Base-by-base conservation (phyloP, 257 asterid genomes). In the Solanum medicagineum region DNA sequence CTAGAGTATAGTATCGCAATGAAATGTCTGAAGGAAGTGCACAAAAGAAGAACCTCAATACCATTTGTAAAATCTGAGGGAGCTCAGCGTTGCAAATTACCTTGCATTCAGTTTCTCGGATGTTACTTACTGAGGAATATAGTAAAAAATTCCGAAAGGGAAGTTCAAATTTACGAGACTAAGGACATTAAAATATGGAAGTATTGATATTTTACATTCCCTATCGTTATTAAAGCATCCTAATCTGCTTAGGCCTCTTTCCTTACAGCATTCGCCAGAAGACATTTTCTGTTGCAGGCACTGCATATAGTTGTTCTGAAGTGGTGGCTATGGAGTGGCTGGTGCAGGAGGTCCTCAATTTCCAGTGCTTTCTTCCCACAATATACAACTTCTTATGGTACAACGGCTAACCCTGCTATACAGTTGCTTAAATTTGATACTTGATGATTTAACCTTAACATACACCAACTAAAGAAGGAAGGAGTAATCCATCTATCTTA, bases 241-340 rank as follows among this genome's bases (percentile, higher is more conserved):
- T 29, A 29, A 53, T 51, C 16, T 79, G 45, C 49, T 51, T 29
- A 79, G 11, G 17, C 17, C 49, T 36, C 65, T 79, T 79, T 16
- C 45, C 16, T 88, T 84, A 89, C 97, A 97, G 98, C 66, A 80
- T 93, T 17, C 86, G 89, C 73, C 90, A 88, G 86, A 91, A 90
- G 92, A 86, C 91, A 42, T 94, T 95, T 86, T 59, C 79, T 17
- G 91, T 94, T 70, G 98, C 93, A 89, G 88, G 89, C 90, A 89
- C 86, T 70, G 84, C 86, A 56, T 95, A 97, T 84, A 86, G 89
- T 87, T 91, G 98, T 84, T 85, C 87, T 84, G 98, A 95, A 90
- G 98, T 95, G 89, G 99, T 97, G 89, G 99, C 98, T 22, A 95
- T 95, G 99, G 99, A 97, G 94, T 97, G 99, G 99, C 88, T 97